These are phyloP conservation scores for Fusarium denticulatum DNA, from an alignment of 2,329 filamentous ascomycete genomes.

Conservation along the genomic window DNA sequence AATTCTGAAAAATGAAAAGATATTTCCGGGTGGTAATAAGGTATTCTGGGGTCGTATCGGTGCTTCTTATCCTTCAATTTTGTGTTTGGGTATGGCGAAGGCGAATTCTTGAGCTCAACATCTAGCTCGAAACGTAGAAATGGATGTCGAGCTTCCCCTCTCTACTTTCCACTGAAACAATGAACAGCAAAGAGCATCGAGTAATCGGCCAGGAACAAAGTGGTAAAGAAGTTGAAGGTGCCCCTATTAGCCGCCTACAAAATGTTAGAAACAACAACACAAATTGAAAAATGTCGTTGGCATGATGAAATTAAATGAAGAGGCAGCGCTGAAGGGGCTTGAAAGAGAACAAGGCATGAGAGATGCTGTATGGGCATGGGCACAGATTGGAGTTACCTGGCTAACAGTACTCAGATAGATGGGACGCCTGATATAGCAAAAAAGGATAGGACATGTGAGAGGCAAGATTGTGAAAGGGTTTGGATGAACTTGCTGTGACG, in stretches of 20 bases:
- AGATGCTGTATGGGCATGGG: constrained; percentile 8
- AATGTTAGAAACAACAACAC: background rate
- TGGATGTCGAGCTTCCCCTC: background rate
- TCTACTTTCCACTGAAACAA: background rate
- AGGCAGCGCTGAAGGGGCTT: background rate
- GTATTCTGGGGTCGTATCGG: background rate
- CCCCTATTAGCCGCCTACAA: background rate
- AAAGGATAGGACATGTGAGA: background rate
- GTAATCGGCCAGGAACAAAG: background rate
- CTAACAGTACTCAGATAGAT: background rate
- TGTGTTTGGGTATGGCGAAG: background rate
- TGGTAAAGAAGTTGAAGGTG: background rate
- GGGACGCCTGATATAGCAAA: background rate
- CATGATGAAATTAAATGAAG: background rate
- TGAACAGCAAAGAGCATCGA: background rate
- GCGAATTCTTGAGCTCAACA: background rate
- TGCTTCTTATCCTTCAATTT: constrained; percentile 3
- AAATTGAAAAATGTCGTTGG: background rate
- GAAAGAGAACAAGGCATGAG: constrained; percentile 4
- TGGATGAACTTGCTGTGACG: background rate
- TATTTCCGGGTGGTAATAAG: background rate
- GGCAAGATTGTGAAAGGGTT: background rate
- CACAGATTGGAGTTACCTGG: constrained; percentile 14
- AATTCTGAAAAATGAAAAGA: background rate
- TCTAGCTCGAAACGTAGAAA: background rate